Evolutionary conservation across 805 yeast species (phyloP), one percentile per base, ranked within the genome.

Genomic region (Cyberlindnera lachancei): DNA sequence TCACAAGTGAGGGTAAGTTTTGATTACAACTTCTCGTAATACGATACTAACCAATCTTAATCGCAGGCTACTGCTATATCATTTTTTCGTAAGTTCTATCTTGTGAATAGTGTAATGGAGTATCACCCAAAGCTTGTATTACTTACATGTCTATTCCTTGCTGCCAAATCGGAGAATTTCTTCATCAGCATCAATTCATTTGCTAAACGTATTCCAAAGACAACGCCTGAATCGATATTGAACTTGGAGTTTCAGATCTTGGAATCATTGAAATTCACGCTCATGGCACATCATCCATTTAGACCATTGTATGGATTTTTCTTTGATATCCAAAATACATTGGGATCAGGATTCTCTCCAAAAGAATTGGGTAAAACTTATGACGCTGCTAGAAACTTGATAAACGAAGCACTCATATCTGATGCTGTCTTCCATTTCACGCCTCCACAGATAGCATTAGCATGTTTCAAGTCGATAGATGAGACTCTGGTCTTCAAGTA

Each of bases 401-500:
- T 84, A 5, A 72, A 75, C 27, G 83, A 77, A 17, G 70, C 84
- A n/a, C 62, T 85, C 25, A 61, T 79, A 22, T 75, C 90, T 14
- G 95, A 92, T 52, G 88, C 73, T 4, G 63, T 70, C 7, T 90
- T 85, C 46, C 61, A 75, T 22, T 90, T 61, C 58, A 79, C 97
- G 0, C 99, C 99, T 1, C 95, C 97, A 1, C 98, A 92, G 50
- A 84, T 92, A 19, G 96, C 97, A 1, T 62, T 92, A 32, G 92
- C 96, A 0, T 85, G 92, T 12, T 65, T 88, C 50, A 73, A 80
- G 59, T 66, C 70, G 33, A 73, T 68, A 11, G 83, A 86, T 55
- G 74, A 68, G 40, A 72, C 68, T 16, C 58, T 83, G 23, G 72
- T 82, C 3, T 73, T 73, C 34, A 66, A 74, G 40, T 88, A 88